A percentile compares a stretch with the other conserved stretches of the same genome.
phyloP scores from a whole-genome alignment of 2,329 filamentous ascomycete species.

The Fusarium oligoseptatum region DNA sequence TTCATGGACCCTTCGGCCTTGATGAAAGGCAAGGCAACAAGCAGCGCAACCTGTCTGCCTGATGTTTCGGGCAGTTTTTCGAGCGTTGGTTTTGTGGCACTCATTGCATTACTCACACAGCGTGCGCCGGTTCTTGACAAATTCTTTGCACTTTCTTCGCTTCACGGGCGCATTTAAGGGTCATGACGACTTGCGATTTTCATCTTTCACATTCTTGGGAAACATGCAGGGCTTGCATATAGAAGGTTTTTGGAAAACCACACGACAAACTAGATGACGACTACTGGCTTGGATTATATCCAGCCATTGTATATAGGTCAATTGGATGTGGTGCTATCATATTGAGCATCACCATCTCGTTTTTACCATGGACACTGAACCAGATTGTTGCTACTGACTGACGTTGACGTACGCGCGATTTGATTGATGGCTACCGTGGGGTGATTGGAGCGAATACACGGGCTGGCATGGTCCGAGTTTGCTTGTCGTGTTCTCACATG shows the following conservation, averaged over 20 bases:
- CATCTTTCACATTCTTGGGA: conserved; percentile 42
- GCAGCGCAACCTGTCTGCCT: conserved; percentile 10
- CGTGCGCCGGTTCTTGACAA: conserved; percentile 46
- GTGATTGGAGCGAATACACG: background rate
- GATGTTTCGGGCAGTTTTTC: conserved; percentile 22
- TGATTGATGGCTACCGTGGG: background rate
- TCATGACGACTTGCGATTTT: conserved; percentile 50
- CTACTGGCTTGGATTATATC: conserved; percentile 40
- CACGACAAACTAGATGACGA: conserved; percentile 48
- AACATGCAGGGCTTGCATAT: conserved; percentile 52
- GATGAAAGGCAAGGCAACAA: conserved; percentile 38
- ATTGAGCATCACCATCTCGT: conserved; percentile 40
- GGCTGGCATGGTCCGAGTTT: background rate
- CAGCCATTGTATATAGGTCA: conserved; percentile 49
- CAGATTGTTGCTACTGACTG: background rate
- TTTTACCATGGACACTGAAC: conserved; percentile 15
- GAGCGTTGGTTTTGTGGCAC: conserved; percentile 41
- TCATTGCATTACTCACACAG: conserved; percentile 44
- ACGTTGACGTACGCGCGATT: background rate
- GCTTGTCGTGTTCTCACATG: background rate
- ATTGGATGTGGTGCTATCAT: conserved; percentile 43
- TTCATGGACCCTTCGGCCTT: conserved; percentile 67
- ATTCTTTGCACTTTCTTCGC: conserved; percentile 43
- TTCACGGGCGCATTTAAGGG: conserved; percentile 48
- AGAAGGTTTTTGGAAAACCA: conserved; percentile 50